Base-by-base conservation (phyloP, 108 stramenopile genomes). In the Skeletonema menzelii region DNA sequence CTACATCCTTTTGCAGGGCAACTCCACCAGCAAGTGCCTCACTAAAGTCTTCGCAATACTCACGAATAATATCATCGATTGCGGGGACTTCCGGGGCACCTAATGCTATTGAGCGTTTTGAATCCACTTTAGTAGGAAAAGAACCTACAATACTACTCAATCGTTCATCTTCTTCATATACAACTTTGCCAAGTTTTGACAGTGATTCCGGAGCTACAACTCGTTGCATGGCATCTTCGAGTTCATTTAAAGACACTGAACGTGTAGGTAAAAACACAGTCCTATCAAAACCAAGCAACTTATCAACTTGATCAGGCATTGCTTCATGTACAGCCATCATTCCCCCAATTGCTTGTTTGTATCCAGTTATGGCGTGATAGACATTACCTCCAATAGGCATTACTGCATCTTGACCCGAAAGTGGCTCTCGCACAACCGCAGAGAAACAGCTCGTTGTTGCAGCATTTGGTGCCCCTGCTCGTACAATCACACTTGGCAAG, bases 381-480 rank as follows among this genome's bases (percentile, higher is more conserved):
- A 85, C 75, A 70, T 83, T 40, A 4, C 56, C 53, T 13, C 74
- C 86, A 24, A 87, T 75, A 6, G 84, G 84, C 59, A 82, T 22
- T 8, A 70, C 61, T 7, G 56, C 76, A 1, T 82, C 80, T 11
- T 49, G 53, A 5, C 87, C 87, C 26, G 76, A 61, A 70, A 88
- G 59, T 3, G 87, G 79, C 35, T 88, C 85, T 0, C 87, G 82
- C 11, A 88, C 70, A 12, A 88, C 80, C 17, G 63, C 32, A 19
- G 67, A 70, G 55, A 81, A 88, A 65, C 75, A 83, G 0, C 66
- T 67, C 0, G 87, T 85, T 4, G 83, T 81, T 12, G 87, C 87
- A 6, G 85, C 85, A 62, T 88, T 88, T 24, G 87, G 87, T 27
- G 47, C 47, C 1, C 87, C 87, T 2, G 87, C 83, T 20, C 87